Base-by-base conservation (phyloP, 345 rosid species). In the Rhodamnia rubescens region DNA sequence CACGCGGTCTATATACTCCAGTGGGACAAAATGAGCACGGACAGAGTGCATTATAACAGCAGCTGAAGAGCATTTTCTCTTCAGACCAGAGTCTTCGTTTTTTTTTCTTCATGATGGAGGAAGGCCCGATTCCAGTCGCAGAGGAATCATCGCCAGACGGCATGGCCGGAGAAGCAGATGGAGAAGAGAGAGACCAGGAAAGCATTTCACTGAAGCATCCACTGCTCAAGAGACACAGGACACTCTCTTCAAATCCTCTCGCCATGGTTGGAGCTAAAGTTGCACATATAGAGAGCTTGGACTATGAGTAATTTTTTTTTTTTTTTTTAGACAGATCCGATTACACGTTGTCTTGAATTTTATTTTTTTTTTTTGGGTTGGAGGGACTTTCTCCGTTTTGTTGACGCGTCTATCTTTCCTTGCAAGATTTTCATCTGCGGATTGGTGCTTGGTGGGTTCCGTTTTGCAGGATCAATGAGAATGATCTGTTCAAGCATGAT, bases 401-500 rank as follows among this genome's bases (percentile, higher is more conserved):
- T 69, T 10, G 80, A 69, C 9, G 80, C 29, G 47, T 49, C 85
- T 16, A 5, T 20, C n/a, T 55, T 83, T 32, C 58, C 74, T 83
- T 40, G 74, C 52, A 26, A 42, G 74, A 20, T 36, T 44, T 84
- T 49, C n/a, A 59, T 47, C 16, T 82, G 24, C 58, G 24, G 1
- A 53, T 78, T n/a, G n/a, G 69, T 32, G 7, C 5, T 74, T 58
- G 14, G 55, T 57, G 13, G 36, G n/a, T 24, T 49, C 29, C 32
- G 83, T 26, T 15, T 85, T 88, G 88, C 93, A 96, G 99, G 91
- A 95, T 95, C 87, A 95, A 95, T 87, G 99, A 96, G 87, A 96
- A 94, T 78, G 99, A 94, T 90, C 83, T 96, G 86, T 96, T 96
- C 92, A 96, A 95, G 90, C 98, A 96, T 86, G 99, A 96, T 74